Conservation (phyloP, 2,329 filamentous ascomycete species). For the Aspergillus ruber region DNA sequence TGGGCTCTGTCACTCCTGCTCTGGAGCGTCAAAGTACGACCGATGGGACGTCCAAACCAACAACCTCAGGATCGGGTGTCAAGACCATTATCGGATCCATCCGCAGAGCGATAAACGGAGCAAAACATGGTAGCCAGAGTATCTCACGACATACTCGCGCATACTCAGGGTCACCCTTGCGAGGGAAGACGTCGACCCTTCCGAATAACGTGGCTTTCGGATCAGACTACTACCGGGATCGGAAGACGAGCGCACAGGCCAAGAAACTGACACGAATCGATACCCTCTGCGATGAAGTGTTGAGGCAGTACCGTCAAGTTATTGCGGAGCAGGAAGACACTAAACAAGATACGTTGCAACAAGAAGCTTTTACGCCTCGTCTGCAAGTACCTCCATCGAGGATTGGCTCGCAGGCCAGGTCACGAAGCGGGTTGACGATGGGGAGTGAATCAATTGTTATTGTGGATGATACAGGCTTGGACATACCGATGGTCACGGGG, state of each 20-base stretch:
- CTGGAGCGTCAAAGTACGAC: constrained; percentile 25
- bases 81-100: constrained; percentile 82
- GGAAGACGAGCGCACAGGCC: constrained; percentile 25
- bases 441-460: constrained; percentile 91
- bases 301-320: constrained; percentile 71
- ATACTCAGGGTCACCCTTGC: constrained; percentile 25
- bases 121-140: constrained; percentile 32
- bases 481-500: constrained; percentile 35
- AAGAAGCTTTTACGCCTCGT: constrained; percentile 1
- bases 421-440: constrained; percentile 56
- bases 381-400: constrained; percentile 11
- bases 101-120: constrained; percentile 68
- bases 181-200: constrained; percentile 36
- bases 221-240: constrained; percentile 38
- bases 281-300: constrained; percentile 68
- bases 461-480: constrained; percentile 57
- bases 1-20: constrained; percentile 18
- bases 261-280: constrained; percentile 65
- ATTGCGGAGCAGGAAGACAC: constrained; percentile 38
- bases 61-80: constrained; percentile 56
- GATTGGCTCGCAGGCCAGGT: constrained; percentile 26
- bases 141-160: constrained; percentile 31
- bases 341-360: constrained; percentile 4
- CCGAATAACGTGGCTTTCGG: constrained; percentile 41
- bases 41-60: constrained; percentile 20